Conservation (phyloP, 345 rosid species). For the Psidium guajava region DNA sequence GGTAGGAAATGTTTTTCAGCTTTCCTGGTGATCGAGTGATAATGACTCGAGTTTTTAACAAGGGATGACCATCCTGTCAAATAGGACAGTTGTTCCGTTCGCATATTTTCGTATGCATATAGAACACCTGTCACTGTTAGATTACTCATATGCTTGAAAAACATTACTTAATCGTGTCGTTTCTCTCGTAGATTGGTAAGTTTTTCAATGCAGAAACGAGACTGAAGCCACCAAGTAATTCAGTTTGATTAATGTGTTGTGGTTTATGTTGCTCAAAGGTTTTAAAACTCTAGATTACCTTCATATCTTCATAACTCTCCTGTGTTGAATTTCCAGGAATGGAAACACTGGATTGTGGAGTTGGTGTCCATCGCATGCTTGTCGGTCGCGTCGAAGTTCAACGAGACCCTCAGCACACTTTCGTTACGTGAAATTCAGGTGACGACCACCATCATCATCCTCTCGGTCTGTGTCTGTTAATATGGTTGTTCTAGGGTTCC, state of each 20-base stretch:
- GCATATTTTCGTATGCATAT: background rate
- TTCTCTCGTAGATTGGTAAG: background rate
- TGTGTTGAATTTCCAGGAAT: slow-evolving; percentile 23
- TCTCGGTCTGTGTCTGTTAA: background rate
- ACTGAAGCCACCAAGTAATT: no score
- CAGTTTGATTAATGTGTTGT: background rate
- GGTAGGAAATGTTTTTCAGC: slow-evolving; percentile 16
- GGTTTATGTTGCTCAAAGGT: background rate
- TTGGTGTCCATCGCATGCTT: slow-evolving; percentile 47
- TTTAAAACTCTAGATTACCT: background rate
- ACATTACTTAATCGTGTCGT: background rate
- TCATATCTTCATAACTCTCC: background rate
- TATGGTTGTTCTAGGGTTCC: background rate
- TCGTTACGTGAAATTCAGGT: slow-evolving; percentile 59
- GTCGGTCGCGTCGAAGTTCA: slow-evolving; percentile 59
- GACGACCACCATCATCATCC: background rate
- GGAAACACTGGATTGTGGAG: slow-evolving; percentile 71
- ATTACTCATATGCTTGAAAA: background rate
- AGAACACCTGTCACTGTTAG: background rate
- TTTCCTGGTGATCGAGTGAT: background rate
- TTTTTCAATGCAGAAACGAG: background rate
- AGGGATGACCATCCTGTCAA: background rate
- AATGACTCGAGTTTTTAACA: background rate
- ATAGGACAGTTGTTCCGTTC: background rate
- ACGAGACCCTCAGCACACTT: slow-evolving; percentile 26